phyloP scores from a whole-genome alignment of 2,329 filamentous ascomycete genomes.

The Verticillium nonalfalfae region DNA sequence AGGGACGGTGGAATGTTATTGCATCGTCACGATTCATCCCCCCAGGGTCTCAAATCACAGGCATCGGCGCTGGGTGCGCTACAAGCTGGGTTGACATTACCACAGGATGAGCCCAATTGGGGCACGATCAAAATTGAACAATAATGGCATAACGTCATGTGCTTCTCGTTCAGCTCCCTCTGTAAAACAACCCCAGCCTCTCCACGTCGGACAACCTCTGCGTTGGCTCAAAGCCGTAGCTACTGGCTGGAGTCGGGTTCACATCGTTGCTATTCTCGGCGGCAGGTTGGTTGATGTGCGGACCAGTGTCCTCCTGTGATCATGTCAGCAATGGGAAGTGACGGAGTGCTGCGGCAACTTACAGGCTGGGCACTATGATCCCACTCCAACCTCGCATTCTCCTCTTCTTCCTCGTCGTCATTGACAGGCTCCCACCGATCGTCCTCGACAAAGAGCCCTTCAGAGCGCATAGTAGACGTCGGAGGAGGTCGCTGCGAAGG shows the following conservation, averaged over 20 bases:
- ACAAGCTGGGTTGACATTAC: conserved; percentile 70
- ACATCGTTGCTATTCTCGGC: conserved; percentile 16
- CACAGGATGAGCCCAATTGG: conserved; percentile 13
- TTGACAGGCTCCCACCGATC: conserved; percentile 63
- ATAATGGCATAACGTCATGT: conserved; percentile 22
- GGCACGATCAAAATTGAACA: neutral
- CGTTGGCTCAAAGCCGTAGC: conserved; percentile 55
- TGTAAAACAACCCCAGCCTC: conserved; percentile 33
- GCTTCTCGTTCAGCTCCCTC: conserved; percentile 15
- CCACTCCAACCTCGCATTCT: conserved; percentile 66
- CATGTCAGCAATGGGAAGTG: conserved; percentile 18
- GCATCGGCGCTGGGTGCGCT: conserved; percentile 79
- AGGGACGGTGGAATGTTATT: conserved; percentile 63
- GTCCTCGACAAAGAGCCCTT: conserved; percentile 71
- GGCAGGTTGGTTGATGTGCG: conserved; percentile 33
- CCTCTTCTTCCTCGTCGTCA: conserved; percentile 53
- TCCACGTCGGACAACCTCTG: conserved; percentile 66
- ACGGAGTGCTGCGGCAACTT: conserved; percentile 20
- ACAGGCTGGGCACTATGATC: conserved; percentile 61
- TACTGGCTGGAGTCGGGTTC: conserved; percentile 16
- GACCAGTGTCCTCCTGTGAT: conserved; percentile 33
- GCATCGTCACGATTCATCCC: conserved; percentile 49
- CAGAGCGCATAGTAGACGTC: conserved; percentile 52
- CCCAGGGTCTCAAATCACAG: conserved; percentile 43
- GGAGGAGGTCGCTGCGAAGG: conserved; percentile 46